phyloP scores from a whole-genome alignment of 75 land plant genomes.

The Pinus tabuliformis region DNA sequence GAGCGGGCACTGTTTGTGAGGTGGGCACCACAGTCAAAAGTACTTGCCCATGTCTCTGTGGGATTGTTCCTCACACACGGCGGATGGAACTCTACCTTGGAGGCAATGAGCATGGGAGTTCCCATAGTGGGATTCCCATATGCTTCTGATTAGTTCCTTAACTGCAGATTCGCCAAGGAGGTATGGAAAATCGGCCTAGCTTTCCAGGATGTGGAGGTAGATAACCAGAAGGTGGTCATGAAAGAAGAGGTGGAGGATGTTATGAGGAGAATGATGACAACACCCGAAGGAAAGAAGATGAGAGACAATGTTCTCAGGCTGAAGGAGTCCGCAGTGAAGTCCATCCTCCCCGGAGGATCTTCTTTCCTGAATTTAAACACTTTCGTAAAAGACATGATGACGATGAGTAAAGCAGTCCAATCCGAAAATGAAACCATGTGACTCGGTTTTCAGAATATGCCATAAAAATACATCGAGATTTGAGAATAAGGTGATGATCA shows the following conservation, averaged over 20 bases:
- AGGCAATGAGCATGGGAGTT: not conserved
- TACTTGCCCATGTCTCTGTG: not conserved
- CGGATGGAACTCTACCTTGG: not conserved
- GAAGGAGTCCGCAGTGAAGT: not conserved
- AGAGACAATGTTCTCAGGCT: not conserved
- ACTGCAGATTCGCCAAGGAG: not conserved
- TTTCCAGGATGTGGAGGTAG: not conserved
- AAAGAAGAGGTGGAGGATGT: not conserved
- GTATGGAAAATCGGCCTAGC: not conserved
- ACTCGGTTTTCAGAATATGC: too few relatives aligned
- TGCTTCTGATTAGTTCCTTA: not conserved
- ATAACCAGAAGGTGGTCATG: not conserved
- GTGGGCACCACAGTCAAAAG: not conserved
- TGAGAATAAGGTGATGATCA: too few relatives aligned
- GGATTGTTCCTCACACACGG: not conserved
- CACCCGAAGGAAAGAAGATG: not conserved
- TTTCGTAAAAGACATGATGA: too few relatives aligned
- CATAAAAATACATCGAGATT: too few relatives aligned
- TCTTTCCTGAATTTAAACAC: too few relatives aligned
- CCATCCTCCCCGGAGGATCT: not conserved
- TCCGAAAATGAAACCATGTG: too few relatives aligned
- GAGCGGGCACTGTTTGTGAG: not conserved
- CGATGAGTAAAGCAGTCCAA: too few relatives aligned
- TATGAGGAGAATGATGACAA: not conserved
- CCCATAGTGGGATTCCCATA: not conserved